Conservation (phyloP, 495 filamentous ascomycete genomes). For the Daldinia caldariorum region DNA sequence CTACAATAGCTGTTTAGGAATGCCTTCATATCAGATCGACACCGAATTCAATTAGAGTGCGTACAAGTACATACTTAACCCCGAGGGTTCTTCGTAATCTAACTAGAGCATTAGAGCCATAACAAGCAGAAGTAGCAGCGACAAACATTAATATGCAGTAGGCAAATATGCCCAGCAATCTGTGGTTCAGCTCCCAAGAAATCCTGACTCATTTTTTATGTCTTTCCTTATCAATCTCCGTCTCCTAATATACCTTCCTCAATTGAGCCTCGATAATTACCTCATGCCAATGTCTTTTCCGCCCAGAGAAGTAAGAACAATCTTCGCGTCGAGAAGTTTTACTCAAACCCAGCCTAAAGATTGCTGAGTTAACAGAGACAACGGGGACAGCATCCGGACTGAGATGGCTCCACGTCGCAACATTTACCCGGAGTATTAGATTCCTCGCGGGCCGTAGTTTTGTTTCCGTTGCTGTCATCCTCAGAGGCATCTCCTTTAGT, state of each 20-base stretch:
- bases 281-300: conserved; percentile 1
- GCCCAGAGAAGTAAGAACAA: not conserved
- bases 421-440: not conserved
- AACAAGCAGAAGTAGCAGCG: conserved; percentile 17
- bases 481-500: not conserved
- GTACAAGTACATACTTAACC: conserved; percentile 11
- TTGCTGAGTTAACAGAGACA: not conserved
- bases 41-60: conserved; percentile 2
- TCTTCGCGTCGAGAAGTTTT: no score
- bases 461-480: not conserved
- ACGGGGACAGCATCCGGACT: not conserved
- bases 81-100: conserved; percentile 22
- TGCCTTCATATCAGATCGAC: not conserved
- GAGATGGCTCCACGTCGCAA: not conserved
- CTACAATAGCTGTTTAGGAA: not conserved
- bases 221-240: not conserved
- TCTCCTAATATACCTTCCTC: conserved; percentile 4
- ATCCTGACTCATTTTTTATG: conserved; percentile 23
- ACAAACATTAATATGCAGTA: conserved; percentile 25
- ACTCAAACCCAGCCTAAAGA: not conserved
- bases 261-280: conserved; percentile 5
- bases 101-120: conserved; percentile 21
- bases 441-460: not conserved
- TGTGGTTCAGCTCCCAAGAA: conserved; percentile 42
- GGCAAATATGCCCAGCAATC: conserved; percentile 17